phyloP scores from a whole-genome alignment of 2,329 filamentous ascomycete species.

The Monilinia laxa region DNA sequence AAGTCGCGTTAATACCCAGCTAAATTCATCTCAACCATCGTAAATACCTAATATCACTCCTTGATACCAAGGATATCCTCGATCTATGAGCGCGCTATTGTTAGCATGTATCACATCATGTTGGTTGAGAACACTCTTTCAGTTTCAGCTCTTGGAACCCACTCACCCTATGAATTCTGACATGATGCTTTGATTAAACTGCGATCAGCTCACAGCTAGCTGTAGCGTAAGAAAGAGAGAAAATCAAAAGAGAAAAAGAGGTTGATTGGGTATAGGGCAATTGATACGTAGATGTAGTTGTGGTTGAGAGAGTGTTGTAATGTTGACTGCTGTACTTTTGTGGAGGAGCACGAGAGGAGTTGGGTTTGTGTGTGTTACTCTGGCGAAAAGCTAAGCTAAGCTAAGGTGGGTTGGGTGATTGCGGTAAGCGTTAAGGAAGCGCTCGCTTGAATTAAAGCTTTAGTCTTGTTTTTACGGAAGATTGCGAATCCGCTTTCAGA shows the following conservation, averaged over 20 bases:
- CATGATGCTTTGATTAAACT: slow-evolving; percentile 44
- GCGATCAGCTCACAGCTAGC: slow-evolving; percentile 40
- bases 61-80: slow-evolving; percentile 94
- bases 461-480: background rate
- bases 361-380: slow-evolving; percentile 20
- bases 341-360: slow-evolving; percentile 5
- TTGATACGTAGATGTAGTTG: slow-evolving; percentile 12
- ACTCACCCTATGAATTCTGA: slow-evolving; percentile 62
- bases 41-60: slow-evolving; percentile 90
- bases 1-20: slow-evolving; percentile 33
- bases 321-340: slow-evolving; percentile 4
- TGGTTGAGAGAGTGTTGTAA: slow-evolving; percentile 6
- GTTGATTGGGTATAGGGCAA: slow-evolving; percentile 22
- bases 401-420: slow-evolving; percentile 5
- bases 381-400: slow-evolving; percentile 21
- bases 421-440: slow-evolving; percentile 13
- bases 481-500: background rate
- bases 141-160: slow-evolving; percentile 31
- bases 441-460: slow-evolving; percentile 11
- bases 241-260: slow-evolving; percentile 16
- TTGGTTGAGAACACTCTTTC: slow-evolving; percentile 19
- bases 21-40: slow-evolving; percentile 15
- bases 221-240: slow-evolving; percentile 23
- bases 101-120: slow-evolving; percentile 30
- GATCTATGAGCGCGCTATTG: slow-evolving; percentile 55